phyloP scores from a whole-genome alignment of 176 grass and related monocot species.

The Hsuehochloa calcarea region DNA sequence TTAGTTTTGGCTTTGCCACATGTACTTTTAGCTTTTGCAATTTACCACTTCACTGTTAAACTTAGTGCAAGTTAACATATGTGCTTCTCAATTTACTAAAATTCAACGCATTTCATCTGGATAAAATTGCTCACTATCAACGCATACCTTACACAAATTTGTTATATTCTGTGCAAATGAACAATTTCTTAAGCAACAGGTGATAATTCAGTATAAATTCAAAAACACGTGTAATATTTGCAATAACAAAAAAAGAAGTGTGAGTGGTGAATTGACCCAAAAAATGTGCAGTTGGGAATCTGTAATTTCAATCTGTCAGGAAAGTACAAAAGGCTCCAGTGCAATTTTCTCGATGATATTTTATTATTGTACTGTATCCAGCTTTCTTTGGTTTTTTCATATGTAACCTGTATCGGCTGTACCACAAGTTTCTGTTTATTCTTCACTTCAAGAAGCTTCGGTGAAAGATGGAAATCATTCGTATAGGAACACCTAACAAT shows the following conservation, averaged over 20 bases:
- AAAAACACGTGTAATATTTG: not conserved
- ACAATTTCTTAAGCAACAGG: not conserved
- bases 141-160: not conserved
- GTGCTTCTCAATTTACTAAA: not conserved
- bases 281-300: not conserved
- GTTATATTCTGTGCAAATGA: not conserved
- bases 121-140: not conserved
- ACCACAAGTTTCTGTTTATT: not conserved
- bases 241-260: not conserved
- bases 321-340: not conserved
- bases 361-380: not conserved
- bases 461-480: not conserved
- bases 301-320: not conserved
- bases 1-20: not conserved
- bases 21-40: not conserved
- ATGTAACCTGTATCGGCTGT: not conserved
- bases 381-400: not conserved
- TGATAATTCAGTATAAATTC: not conserved
- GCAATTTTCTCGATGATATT: not conserved
- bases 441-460: not conserved
- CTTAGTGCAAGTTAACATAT: not conserved
- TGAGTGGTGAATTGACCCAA: not conserved
- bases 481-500: not conserved
- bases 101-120: not conserved
- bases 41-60: not conserved